Base-by-base conservation (phyloP, 495 filamentous ascomycete genomes). In the Xylaria cubensis region DNA sequence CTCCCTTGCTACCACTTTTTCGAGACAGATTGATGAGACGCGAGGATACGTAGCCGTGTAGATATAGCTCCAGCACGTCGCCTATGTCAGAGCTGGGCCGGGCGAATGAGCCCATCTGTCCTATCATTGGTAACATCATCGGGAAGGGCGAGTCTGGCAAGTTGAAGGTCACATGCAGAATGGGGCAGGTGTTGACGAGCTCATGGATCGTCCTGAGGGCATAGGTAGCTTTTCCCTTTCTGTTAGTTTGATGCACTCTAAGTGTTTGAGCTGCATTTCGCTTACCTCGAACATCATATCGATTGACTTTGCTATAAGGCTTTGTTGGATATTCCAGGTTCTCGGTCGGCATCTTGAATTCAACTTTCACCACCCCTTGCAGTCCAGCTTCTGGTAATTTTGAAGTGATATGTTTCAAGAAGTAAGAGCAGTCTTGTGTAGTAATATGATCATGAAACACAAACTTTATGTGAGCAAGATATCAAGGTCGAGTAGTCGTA, bases 161-260 rank as follows among this genome's bases (percentile, higher is more conserved):
- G 26, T 86, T 82, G 88, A 97, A 97, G 67, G 94, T 94, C 71
- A 98, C 90, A 83, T 97, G 92, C 8, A 97, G 85, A 13, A 97
- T 88, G 19, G 90, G 90, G 21, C 88, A 88, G 12, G 85, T 83
- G 81, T 97, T 95, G 81, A 98, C 85, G 74, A 98, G 93, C 65
- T 78, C 78, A 78, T 98, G 93, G 78, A 97, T 94, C 7, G 91
- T 88, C 24, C 87, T 83, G 56, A 91, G 86, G 73, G 94, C 90
- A 80, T 97, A 97, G 50, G 84, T 87, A 32, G 89, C 93, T 95
- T 69, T 44, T 26, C 9, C 1, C 50, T 42, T 39, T 21, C 46
- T 41, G 69, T 71, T 59, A 62, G 29, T 26, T 72, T 42, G 42
- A 68, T 17, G n/a, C 36, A 21, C 10, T 9, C 41, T 19, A 51